Base-by-base conservation (phyloP, 1,139 yeast genomes). In the Protomyces pachydermus region DNA sequence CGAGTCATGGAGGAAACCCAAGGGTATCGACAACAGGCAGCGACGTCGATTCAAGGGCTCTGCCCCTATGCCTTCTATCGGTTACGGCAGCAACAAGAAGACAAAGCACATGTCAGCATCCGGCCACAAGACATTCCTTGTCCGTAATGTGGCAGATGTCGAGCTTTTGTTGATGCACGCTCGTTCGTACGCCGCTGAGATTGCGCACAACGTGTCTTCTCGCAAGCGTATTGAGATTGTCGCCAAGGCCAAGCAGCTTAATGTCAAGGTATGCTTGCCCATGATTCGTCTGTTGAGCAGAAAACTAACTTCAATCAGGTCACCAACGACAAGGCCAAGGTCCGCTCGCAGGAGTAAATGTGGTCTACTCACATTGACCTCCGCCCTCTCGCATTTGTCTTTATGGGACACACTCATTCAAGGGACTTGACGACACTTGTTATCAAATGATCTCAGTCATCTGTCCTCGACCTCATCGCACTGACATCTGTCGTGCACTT, bases 1-100 rank as follows among this genome's bases (percentile, higher is more conserved):
- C 77, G 97, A 90, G 83, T 87, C 87, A 86, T 95, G 98, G 98
- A 93, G 99, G 90, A 93, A 93, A 85, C 98, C 95, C 84, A 93
- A 91, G 90, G 99, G 99, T 93, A 95, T 95, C 79, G 99, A 95
- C 86, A 91, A 97, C 76, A 87, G 91, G 84, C 97, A 91, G 80
- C 70, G 69, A 38, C 91, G 98, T 86, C 90, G 98, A 85, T 95
- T 93, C 96, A 90, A 98, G 87, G 98, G 98, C 78, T 87, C 95
- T 82, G 88, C 93, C 79, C 85, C 93, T 77, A 96, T 91, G 86
- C 99, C 99, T 85, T 91, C 88, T 85, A 91, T 95, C 78, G 99
- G 99, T 84, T 95, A 89, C 86, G 98, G 98, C 82, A 91, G 98
- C 76, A 91, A 93, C 97, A 93, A 91, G 86, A 90, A 87, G 86